A percentile compares a stretch with the other conserved stretches of the same genome.
Evolutionary conservation across 2,329 filamentous ascomycete species (phyloP).

Genomic region (Orbilia javanica): DNA sequence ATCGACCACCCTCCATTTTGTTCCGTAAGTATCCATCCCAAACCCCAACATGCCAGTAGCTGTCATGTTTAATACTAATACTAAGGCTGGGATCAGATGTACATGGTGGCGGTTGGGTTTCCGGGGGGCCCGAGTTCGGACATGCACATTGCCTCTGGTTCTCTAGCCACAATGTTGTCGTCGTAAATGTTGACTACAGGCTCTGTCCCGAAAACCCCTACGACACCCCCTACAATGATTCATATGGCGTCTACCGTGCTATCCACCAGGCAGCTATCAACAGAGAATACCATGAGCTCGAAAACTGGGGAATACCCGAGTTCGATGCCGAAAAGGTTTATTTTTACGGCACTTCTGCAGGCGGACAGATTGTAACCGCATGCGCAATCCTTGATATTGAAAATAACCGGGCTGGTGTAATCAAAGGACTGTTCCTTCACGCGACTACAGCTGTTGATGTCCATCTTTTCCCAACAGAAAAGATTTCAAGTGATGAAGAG

Average conservation of each 20-base stretch:
- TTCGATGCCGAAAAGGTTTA: conserved; percentile 40
- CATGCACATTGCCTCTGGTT: conserved; percentile 49
- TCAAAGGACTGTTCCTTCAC: conserved; percentile 43
- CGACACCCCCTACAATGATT: conserved; percentile 34
- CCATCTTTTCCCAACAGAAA: conserved; percentile 39
- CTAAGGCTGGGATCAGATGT: conserved; percentile 9
- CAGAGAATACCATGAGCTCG: background rate
- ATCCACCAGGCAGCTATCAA: conserved; percentile 9
- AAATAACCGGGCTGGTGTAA: conserved; percentile 2
- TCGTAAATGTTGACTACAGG: conserved; percentile 44
- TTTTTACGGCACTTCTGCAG: conserved; percentile 40
- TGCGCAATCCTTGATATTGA: conserved; percentile 43
- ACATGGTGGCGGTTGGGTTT: conserved; percentile 53
- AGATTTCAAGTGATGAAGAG: conserved; percentile 15
- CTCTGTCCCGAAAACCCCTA: conserved; percentile 40
- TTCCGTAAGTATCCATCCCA: conserved; percentile 22
- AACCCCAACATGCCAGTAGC: background rate
- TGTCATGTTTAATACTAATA: background rate
- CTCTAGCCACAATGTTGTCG: conserved; percentile 46
- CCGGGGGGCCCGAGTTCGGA: conserved; percentile 38
- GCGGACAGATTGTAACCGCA: conserved; percentile 35
- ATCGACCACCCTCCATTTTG: conserved; percentile 30
- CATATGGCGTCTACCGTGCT: conserved; percentile 39
- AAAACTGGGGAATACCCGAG: conserved; percentile 35
- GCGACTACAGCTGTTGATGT: conserved; percentile 7